phyloP scores from a whole-genome alignment of 805 yeast genomes.

The Kazachstania taianensis region DNA sequence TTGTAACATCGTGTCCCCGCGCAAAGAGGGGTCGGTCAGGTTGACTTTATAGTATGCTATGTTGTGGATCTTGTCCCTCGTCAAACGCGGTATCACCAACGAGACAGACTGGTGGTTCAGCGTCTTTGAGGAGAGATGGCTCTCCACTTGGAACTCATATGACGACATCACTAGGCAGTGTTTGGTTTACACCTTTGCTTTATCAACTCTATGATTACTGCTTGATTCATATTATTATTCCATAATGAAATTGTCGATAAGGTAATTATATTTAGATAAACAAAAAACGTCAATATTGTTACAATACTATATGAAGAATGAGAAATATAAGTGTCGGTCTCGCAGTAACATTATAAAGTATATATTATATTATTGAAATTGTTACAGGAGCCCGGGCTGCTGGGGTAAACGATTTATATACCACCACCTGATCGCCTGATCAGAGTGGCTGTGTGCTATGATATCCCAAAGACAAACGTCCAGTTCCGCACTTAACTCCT shows the following conservation, averaged over 20 bases:
- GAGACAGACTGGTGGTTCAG: conserved; percentile 28
- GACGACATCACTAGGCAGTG: too few species aligned
- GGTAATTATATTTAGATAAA: too few species aligned
- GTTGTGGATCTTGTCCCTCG: conserved; percentile 25
- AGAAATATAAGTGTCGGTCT: too few species aligned
- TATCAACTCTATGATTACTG: too few species aligned
- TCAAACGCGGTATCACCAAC: conserved; percentile 24
- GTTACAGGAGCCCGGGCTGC: background rate
- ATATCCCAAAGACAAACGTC: conserved; percentile 17
- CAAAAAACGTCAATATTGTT: too few species aligned
- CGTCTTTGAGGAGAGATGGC: conserved; percentile 21
- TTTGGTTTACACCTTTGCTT: too few species aligned
- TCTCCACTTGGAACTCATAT: conserved; percentile 24
- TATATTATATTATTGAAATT: too few species aligned
- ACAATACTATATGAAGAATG: too few species aligned
- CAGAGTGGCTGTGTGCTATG: conserved; percentile 11
- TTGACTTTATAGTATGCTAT: conserved; percentile 26
- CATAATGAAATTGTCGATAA: too few species aligned
- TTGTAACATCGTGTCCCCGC: conserved; percentile 24
- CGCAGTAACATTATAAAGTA: too few species aligned
- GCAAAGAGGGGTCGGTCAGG: conserved; percentile 15
- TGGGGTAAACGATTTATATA: conserved; percentile 6
- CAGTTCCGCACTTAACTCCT: conserved; percentile 5
- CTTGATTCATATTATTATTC: too few species aligned
- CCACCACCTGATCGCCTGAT: conserved; percentile 24